Percentiles rank a stretch among this genome's conserved stretches.
phyloP scores from a whole-genome alignment of 2,329 filamentous ascomycete species.

The Aspergillus sp. region DNA sequence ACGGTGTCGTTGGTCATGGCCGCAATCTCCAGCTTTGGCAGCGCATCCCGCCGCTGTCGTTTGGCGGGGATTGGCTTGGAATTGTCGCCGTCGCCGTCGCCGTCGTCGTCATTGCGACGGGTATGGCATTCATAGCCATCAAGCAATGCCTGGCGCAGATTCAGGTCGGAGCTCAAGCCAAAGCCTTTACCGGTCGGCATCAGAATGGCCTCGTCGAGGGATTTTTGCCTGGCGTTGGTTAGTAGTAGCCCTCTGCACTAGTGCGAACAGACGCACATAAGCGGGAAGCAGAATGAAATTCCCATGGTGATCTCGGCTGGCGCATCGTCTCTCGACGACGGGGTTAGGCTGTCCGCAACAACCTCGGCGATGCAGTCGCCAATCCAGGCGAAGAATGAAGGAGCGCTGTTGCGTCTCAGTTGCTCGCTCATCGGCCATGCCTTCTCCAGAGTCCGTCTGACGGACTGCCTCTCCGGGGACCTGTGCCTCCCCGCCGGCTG shows the following conservation, averaged over 20 bases:
- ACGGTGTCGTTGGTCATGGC: constrained; percentile 73
- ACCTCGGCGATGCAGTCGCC: constrained; percentile 64
- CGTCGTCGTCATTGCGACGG: constrained; percentile 17
- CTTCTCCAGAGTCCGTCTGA: constrained; percentile 55
- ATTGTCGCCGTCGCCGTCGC: constrained; percentile 14
- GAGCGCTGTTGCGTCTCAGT: constrained; percentile 60
- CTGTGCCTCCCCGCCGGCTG: constrained; percentile 14
- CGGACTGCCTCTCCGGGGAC: constrained; percentile 28
- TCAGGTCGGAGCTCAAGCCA: constrained; percentile 26
- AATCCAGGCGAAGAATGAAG: constrained; percentile 66
- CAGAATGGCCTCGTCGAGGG: constrained; percentile 41
- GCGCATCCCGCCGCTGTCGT: constrained; percentile 22
- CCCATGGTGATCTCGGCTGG: constrained; percentile 28
- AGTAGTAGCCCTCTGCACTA: constrained; percentile 3
- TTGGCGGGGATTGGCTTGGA: constrained; percentile 13
- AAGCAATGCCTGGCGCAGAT: constrained; percentile 24
- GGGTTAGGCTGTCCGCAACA: constrained; percentile 43
- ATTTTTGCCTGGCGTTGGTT: constrained; percentile 31
- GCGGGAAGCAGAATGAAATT: constrained; percentile 36
- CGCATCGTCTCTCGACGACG: constrained; percentile 16
- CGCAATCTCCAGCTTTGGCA: constrained; percentile 57
- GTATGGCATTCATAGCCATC: constrained; percentile 36
- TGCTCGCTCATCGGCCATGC: constrained; percentile 66
- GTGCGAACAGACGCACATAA: constrained; percentile 22
- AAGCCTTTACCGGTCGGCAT: constrained; percentile 47